Evolutionary conservation across 352 stramenopile genomes (phyloP), one percentile per base, ranked within the genome.

Genomic region (Globisporangium okanoganense): DNA sequence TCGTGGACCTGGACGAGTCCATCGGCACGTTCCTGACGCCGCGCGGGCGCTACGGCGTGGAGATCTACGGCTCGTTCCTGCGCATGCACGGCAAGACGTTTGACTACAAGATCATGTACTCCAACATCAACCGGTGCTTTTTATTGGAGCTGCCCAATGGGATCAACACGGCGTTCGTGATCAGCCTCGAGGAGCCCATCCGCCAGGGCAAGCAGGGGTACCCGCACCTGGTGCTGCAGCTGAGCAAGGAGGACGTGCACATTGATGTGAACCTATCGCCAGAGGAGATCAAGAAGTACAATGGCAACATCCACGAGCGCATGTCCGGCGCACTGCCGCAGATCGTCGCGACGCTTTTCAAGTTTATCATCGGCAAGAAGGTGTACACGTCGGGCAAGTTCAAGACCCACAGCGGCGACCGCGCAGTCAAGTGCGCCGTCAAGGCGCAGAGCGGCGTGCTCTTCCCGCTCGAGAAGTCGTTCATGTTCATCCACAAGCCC

Each of bases 401-500:
- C 71, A 88, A 90, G 78, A 95, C 82, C 10, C 82, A 92, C 73
- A 89, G 73, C 54, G 89, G 86, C 55, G 85, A 94, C 59, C 85
- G 92, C 43, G 87, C 80, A 8, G 82, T 98, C 62, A 95, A 96
- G 57, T 97, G 91, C 61, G 83, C 90, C 38, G 76, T 98, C 52
- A 97, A 97, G 53, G 96, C 97, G 25, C 98, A 98, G 72, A 97
- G 97, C 65, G 97, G 97, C 25, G 85, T 98, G 58, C 79, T 99
- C 13, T 99, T 99, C 72, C 96, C 96, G 33, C 76, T 99, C 14
- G 96, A 99, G 65, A 99, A 97, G 78, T 98, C 96, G 67, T 99
- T 99, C 76, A 98, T 99, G 79, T 99, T 99, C 71, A 99, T 99
- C 69, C 96, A 99, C 85, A 99, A 99, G 75, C 97, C 97, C 24